Conservation (phyloP, 106 monocot species). For the Dendrobium huoshanense region DNA sequence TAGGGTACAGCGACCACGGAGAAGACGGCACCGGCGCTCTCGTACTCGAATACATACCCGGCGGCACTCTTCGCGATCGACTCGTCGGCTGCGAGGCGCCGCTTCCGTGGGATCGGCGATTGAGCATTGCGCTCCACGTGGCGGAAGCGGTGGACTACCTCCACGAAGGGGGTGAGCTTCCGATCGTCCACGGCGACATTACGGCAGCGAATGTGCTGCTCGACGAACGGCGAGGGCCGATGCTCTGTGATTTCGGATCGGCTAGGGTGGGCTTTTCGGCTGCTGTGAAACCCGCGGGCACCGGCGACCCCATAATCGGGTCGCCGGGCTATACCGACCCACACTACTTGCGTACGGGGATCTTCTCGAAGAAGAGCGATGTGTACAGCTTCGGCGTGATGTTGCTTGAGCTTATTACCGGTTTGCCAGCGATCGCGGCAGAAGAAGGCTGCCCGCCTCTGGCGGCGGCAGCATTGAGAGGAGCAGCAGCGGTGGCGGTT, state of each 20-base stretch:
- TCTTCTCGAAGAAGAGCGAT: conserved; percentile 61
- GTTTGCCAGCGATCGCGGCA: background rate
- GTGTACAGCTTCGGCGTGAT: conserved; percentile 82
- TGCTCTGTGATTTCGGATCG: conserved; percentile 14
- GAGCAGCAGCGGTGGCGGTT: background rate
- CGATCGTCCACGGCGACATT: conserved; percentile 7
- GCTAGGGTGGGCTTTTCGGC: conserved; percentile 55
- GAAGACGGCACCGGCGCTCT: conserved; percentile 22
- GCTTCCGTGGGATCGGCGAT: conserved; percentile 1
- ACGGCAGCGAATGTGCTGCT: conserved; percentile 43
- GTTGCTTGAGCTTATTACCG: conserved; percentile 47
- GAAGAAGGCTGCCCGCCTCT: background rate
- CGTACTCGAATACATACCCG: conserved; percentile 62
- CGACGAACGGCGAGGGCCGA: background rate
- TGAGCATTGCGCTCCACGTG: conserved; percentile 9
- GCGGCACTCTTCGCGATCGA: conserved; percentile 50
- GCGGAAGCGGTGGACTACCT: conserved; percentile 53
- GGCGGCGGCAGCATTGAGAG: background rate
- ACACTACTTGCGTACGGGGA: conserved; percentile 27
- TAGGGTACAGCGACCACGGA: background rate
- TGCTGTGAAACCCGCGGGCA: conserved; percentile 13
- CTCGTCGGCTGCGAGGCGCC: conserved; percentile 33
- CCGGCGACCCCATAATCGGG: conserved; percentile 25
- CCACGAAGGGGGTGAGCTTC: conserved; percentile 18
- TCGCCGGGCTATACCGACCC: conserved; percentile 31